phyloP scores from a whole-genome alignment of 2,329 filamentous ascomycete species.

The Sphaerulina populicola region DNA sequence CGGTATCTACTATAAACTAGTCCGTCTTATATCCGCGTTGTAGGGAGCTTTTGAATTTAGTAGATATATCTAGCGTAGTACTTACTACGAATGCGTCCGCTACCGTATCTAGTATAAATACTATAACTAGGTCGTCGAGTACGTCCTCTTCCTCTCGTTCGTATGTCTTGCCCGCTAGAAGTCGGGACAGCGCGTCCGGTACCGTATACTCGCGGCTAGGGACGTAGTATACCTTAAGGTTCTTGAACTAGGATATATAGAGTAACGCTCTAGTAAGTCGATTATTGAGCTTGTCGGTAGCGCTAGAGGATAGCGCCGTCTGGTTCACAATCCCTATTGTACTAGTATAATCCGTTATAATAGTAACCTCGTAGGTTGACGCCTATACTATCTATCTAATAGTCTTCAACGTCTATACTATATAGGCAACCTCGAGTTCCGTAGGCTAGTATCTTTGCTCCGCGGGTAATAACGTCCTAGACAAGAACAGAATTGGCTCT shows the following conservation, averaged over 20 bases:
- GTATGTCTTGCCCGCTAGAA: neutral
- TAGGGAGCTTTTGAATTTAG: no score
- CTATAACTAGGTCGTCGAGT: neutral
- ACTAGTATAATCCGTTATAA: neutral
- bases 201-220: neutral
- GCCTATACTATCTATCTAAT: neutral
- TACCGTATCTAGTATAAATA: no score
- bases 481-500: neutral
- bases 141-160: neutral
- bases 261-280: neutral
- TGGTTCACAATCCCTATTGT: neutral
- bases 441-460: neutral
- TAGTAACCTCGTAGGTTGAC: neutral
- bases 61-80: no score
- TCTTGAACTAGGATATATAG: neutral
- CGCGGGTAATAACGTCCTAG: neutral
- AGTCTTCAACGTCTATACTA: neutral
- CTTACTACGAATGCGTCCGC: no score
- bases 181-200: neutral
- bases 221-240: neutral
- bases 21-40: no score
- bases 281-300: neutral
- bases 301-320: neutral
- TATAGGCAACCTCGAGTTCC: neutral
- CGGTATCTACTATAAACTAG: no score